Conservation (phyloP, 176 grass and related monocot species). For the Bothriochloa decipiens region DNA sequence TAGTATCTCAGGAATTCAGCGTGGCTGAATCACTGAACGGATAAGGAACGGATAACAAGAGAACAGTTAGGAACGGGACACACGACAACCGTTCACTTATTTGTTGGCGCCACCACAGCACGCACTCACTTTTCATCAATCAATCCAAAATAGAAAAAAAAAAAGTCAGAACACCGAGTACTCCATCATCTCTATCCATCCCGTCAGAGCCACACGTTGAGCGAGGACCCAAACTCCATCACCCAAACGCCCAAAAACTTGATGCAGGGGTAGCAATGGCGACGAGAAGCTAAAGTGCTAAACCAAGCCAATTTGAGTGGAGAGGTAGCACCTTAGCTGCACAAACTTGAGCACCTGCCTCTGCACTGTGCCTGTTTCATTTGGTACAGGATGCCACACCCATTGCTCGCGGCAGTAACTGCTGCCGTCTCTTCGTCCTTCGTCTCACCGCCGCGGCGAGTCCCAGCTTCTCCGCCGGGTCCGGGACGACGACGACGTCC, state of each 20-base stretch:
- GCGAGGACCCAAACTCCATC: too few relatives aligned
- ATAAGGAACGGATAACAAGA: background rate
- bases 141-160: too few relatives aligned
- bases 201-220: background rate
- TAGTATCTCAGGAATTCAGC: too few relatives aligned
- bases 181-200: background rate
- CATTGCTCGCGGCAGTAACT: background rate
- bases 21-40: background rate
- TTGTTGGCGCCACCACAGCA: background rate
- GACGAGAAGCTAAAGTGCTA: too few relatives aligned
- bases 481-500: background rate
- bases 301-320: background rate
- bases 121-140: background rate
- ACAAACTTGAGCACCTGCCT: background rate
- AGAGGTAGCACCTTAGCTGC: background rate
- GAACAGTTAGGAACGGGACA: background rate
- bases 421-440: background rate
- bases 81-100: background rate
- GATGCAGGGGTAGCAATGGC: too few relatives aligned
- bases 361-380: background rate
- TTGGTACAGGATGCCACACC: slow-evolving; percentile 5
- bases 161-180: background rate
- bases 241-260: too few relatives aligned
- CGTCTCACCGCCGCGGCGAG: background rate
- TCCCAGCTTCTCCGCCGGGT: background rate